phyloP scores from a whole-genome alignment of 345 rosid genomes.

The Eucalyptus victrix region DNA sequence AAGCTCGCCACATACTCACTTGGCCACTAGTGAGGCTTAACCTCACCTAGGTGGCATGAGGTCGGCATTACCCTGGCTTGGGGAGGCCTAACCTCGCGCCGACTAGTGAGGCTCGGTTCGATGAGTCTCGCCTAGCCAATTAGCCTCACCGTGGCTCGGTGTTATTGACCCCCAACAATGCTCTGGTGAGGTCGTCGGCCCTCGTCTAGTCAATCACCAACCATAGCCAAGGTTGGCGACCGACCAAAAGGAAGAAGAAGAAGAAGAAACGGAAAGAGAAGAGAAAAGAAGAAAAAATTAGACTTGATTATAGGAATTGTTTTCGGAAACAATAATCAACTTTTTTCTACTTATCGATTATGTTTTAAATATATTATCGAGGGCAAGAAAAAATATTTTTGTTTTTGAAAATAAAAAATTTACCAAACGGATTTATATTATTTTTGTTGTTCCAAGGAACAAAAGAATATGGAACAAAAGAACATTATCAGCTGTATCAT shows the following conservation, averaged over 20 bases:
- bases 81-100: fast-evolving
- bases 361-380: fast-evolving
- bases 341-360: fast-evolving
- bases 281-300: too few species aligned
- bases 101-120: fast-evolving
- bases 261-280: too few species aligned
- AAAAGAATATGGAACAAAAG: too few species aligned
- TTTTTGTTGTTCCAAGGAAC: fast-evolving
- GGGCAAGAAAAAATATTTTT: too few species aligned
- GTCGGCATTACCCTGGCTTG: fast-evolving
- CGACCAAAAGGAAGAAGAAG: fast-evolving
- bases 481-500: fast-evolving
- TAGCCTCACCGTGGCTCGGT: fast-evolving
- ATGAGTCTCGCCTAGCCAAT: fast-evolving
- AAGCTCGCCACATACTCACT: fast-evolving
- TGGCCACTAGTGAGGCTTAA: fast-evolving
- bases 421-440: fast-evolving
- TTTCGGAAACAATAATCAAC: fast-evolving
- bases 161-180: fast-evolving
- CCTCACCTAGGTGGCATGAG: fast-evolving
- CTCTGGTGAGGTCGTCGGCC: fast-evolving
- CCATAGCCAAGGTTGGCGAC: fast-evolving
- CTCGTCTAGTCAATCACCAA: fast-evolving
- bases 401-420: fast-evolving
- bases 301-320: too few species aligned